A percentile compares a stretch with the other conserved stretches of the same genome.
Conservation (phyloP, 192 early-diverging fungal genomes). For the Coemansia sp. region DNA sequence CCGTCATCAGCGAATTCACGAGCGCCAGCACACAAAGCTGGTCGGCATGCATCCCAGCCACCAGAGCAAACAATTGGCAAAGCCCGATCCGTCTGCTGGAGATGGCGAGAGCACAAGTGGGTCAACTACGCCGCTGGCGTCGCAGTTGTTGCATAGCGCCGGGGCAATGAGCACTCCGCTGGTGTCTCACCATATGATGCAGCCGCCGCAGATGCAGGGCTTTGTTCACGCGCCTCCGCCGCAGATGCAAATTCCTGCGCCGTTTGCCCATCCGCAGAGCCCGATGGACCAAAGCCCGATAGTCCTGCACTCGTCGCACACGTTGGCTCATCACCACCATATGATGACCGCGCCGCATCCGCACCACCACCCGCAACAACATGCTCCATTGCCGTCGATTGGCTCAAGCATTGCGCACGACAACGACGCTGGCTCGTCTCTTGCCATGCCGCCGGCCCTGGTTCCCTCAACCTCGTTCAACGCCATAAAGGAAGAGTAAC, state of each 20-base stretch:
- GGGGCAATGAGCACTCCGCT: not conserved
- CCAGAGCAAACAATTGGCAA: conserved; percentile 22
- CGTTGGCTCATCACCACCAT: conserved; percentile 10
- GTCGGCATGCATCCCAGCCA: conserved; percentile 27
- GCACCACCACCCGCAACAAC: conserved; percentile 19
- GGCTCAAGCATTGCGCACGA: not conserved
- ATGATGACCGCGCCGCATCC: conserved; percentile 6
- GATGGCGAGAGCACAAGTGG: conserved; percentile 29
- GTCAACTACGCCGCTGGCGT: conserved; percentile 44
- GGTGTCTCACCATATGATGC: conserved; percentile 22
- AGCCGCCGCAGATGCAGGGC: conserved; percentile 17
- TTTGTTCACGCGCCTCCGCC: not conserved
- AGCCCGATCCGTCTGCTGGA: not conserved
- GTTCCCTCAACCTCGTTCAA: conserved; percentile 12
- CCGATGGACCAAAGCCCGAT: conserved; percentile 18
- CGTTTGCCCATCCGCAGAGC: too few relatives aligned
- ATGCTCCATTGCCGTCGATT: not conserved
- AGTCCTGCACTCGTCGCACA: conserved; percentile 8
- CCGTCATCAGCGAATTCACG: conserved; percentile 63
- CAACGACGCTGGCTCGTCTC: not conserved
- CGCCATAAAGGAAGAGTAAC: conserved; percentile 7
- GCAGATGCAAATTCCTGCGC: not conserved
- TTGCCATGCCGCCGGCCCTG: conserved; percentile 3
- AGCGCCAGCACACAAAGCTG: conserved; percentile 49
- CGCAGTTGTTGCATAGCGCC: conserved; percentile 20